Base-by-base conservation (phyloP, 2,329 filamentous ascomycete genomes). In the Dendryphion nanum region DNA sequence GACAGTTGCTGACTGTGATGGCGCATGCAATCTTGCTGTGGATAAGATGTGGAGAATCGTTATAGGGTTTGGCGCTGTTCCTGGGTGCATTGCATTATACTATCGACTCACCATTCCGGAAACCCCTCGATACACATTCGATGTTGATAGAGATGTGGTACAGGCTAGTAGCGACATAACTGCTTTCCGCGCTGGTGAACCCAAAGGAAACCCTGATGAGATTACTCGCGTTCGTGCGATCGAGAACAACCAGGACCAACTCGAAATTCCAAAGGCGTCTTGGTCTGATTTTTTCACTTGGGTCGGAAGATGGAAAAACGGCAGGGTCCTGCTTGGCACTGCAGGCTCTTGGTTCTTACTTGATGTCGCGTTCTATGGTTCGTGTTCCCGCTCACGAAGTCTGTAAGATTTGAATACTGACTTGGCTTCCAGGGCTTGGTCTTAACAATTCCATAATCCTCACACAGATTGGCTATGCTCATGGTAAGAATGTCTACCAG, bases 401-500 rank as follows among this genome's bases (percentile, higher is more conserved):
- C 18, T 12, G 6, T 21, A 19, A 8, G 24, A 23, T 40, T 8
- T 14, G 2, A 13, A 32, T 3, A n/a, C n/a, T n/a, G n/a, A n/a
- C n/a, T n/a, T n/a, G n/a, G n/a, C n/a, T 26, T 8, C 16, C 29
- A 48, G 42, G 45, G 15, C 77, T 90, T 16, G 83, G 82, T 33
- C 69, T 90, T 32, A 90, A 91, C 67, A 86, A 86, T 61, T 79
- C 81, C 16, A 79, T 79, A 42, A 87, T 90, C 44, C 76, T 90
- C 16, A 62, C 71, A 20, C 77, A 79, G 6, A 90, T 90, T 48
- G 86, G 86, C 30, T 91, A 64, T 36, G 61, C 81, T 67, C 79
- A 78, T 14, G 71, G 71, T 18, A 77, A 78, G 2, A 80, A 74
- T 44, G 78, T 86, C 15, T 89, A 89, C 69, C 64, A 86, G 48